These are phyloP conservation scores for Hypoxylon lenormandii DNA, from an alignment of 495 filamentous ascomycete genomes.

Conservation along the genomic window DNA sequence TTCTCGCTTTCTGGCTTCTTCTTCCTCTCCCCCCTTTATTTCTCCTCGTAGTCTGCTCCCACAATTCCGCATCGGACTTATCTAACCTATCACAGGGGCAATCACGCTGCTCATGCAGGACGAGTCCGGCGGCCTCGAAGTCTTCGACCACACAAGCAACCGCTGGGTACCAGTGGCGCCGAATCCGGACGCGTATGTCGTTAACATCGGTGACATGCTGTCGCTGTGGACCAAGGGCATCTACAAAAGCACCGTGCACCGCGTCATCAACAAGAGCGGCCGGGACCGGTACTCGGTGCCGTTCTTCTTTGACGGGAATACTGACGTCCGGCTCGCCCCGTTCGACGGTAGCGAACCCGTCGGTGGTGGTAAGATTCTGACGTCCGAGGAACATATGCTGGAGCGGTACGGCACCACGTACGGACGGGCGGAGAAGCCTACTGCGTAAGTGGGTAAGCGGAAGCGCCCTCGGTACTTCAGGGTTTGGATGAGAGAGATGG, in stretches of 20 bases:
- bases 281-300: conserved; percentile 63
- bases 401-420: conserved; percentile 35
- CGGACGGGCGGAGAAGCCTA: conserved; percentile 21
- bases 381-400: conserved; percentile 54
- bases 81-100: conserved; percentile 45
- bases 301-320: conserved; percentile 62
- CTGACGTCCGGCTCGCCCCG: conserved; percentile 51
- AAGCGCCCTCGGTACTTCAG: too few species aligned
- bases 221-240: conserved; percentile 60
- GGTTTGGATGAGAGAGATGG: too few species aligned
- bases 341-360: conserved; percentile 47
- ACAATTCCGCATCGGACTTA: background rate
- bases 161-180: conserved; percentile 59
- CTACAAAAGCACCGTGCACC: conserved; percentile 64
- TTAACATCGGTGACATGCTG: conserved; percentile 67
- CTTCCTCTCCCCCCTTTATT: too few species aligned
- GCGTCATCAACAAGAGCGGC: conserved; percentile 62
- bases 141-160: conserved; percentile 54
- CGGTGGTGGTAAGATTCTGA: conserved; percentile 35
- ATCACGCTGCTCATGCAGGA: conserved; percentile 63
- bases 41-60: too few species aligned
- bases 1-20: too few species aligned
- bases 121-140: conserved; percentile 56
- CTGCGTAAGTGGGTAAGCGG: background rate
- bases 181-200: conserved; percentile 62